These are phyloP conservation scores for Penicillium sp. DNA, from an alignment of 2,329 filamentous ascomycete genomes.

Conservation along the genomic window DNA sequence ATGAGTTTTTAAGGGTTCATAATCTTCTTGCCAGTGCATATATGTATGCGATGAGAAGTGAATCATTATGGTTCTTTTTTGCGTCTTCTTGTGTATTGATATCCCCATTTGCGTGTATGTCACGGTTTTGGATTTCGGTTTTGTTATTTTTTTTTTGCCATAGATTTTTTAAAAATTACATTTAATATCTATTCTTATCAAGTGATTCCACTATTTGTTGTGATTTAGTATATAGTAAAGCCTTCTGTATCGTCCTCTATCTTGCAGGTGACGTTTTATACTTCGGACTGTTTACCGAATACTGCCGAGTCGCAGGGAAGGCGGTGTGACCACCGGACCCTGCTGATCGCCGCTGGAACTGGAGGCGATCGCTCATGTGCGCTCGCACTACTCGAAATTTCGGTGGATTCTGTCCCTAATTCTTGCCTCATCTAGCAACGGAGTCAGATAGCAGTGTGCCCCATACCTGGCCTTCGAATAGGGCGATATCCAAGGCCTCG, in stretches of 20 bases:
- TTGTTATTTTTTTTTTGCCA: background rate
- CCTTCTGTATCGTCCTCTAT: too few species aligned
- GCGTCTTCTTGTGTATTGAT: background rate
- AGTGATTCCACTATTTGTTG: background rate
- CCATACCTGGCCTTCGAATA: background rate
- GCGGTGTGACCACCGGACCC: constrained; percentile 17
- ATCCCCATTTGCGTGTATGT: constrained; percentile 3
- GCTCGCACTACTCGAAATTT: constrained; percentile 1
- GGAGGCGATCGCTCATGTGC: constrained; percentile 17
- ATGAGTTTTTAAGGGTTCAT: background rate
- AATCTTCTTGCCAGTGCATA: background rate
- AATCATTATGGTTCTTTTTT: background rate
- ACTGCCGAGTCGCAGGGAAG: constrained; percentile 4
- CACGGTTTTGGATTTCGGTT: background rate
- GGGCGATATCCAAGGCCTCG: background rate
- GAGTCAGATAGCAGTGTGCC: background rate
- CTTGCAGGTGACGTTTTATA: background rate
- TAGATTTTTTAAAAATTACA: background rate
- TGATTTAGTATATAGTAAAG: background rate
- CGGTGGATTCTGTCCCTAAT: background rate
- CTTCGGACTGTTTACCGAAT: constrained; percentile 1
- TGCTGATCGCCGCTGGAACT: constrained; percentile 17
- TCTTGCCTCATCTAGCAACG: background rate
- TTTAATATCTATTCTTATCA: background rate
- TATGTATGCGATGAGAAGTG: background rate